Conservation (phyloP, 306 rosid species). For the Castanea sativa region DNA sequence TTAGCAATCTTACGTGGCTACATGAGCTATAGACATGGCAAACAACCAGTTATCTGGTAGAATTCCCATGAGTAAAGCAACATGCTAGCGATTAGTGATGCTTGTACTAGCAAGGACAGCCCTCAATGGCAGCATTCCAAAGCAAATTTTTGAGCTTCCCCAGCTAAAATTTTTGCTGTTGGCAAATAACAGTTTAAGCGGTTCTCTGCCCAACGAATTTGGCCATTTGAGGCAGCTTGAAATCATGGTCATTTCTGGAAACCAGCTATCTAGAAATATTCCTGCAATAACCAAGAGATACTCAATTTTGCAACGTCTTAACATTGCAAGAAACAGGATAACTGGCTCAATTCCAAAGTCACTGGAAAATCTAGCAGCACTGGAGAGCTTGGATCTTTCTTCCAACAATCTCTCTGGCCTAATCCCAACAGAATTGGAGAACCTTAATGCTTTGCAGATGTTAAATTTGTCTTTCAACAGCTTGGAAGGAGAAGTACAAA, state of each 20-base stretch:
- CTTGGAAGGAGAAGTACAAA: constrained; percentile 39
- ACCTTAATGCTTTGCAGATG: constrained; percentile 5
- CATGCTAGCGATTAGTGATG: not conserved
- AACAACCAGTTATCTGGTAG: constrained; percentile 18
- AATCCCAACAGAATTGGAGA: constrained; percentile 34
- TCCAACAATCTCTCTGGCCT: constrained; percentile 37
- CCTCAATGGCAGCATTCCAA: constrained; percentile 37
- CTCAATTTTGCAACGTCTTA: constrained; percentile 7
- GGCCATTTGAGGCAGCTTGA: constrained; percentile 33
- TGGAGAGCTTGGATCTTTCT: constrained; percentile 37
- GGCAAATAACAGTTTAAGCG: constrained; percentile 19
- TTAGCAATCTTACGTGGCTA: constrained; percentile 36
- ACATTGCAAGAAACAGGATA: constrained; percentile 31
- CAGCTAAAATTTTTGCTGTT: constrained; percentile 4
- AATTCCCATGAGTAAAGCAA: constrained; percentile 26
- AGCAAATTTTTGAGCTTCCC: constrained; percentile 35
- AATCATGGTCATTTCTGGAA: constrained; percentile 11
- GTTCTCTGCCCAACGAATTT: constrained; percentile 19
- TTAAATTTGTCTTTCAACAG: constrained; percentile 42
- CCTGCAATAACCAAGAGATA: not conserved
- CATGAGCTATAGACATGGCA: not conserved
- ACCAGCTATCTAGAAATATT: constrained; percentile 31
- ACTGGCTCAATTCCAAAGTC: constrained; percentile 33
- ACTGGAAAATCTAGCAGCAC: constrained; percentile 23
- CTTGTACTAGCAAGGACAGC: constrained; percentile 17